These are phyloP conservation scores for Ceratobasidium sp. DNA, from an alignment of 1,284 basidiomycete genomes.

Conservation along the genomic window DNA sequence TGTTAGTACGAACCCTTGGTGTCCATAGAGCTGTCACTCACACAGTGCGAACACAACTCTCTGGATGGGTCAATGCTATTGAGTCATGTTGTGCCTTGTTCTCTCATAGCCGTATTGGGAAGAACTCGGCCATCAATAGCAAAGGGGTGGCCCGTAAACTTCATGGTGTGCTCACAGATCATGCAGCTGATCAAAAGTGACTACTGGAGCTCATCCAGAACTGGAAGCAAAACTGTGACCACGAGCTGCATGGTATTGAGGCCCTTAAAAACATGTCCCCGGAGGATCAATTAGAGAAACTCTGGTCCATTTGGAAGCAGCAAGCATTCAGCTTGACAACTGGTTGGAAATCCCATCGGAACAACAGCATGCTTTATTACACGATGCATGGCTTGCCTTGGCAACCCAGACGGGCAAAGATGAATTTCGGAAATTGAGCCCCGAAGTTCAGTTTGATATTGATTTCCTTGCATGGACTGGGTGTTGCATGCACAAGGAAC, in stretches of 20 bases:
- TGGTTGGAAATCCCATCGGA: background rate
- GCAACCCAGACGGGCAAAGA: background rate
- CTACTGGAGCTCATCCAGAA: background rate
- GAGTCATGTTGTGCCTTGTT: background rate
- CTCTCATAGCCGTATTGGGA: background rate
- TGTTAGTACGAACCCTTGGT: slow-evolving; percentile 1
- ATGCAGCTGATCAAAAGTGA: slow-evolving; percentile 25
- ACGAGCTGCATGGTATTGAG: background rate
- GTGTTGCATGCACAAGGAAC: slow-evolving; percentile 55
- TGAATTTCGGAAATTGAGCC: background rate
- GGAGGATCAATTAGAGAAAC: background rate
- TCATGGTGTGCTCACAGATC: slow-evolving; percentile 8
- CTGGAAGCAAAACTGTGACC: slow-evolving; percentile 11
- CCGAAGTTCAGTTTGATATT: background rate
- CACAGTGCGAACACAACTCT: slow-evolving; percentile 1
- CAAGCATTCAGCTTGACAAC: background rate
- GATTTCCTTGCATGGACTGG: slow-evolving; percentile 48
- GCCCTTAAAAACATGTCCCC: background rate
- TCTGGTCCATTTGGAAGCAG: background rate
- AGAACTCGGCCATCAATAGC: background rate
- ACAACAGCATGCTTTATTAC: background rate
- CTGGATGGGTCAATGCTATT: slow-evolving; percentile 8
- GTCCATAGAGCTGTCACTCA: slow-evolving; percentile 14
- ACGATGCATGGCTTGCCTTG: slow-evolving; percentile 3
- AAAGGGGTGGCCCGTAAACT: background rate